Evolutionary conservation across 2,329 filamentous ascomycete species (phyloP), one percentile per base, ranked within the genome.

Genomic region (Scedosporium minutisporum): DNA sequence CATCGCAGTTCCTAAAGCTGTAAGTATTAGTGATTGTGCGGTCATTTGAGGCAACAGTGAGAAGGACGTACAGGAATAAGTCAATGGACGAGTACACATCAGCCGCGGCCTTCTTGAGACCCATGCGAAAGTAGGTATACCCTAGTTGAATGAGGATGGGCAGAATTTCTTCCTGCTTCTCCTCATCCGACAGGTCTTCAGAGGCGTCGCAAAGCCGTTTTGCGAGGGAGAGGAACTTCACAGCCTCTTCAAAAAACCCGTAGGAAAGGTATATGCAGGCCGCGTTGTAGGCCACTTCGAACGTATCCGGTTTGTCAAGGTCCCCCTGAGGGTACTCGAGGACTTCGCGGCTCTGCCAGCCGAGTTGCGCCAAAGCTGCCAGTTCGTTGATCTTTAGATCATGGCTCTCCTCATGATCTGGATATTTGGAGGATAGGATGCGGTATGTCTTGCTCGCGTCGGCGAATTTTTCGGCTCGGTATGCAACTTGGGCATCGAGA

Each of bases 261-360:
- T 84, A 80, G 14, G 88, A 88, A 68, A 95, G 86, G 71, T 84
- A 85, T 21, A 81, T 81, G 71, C 90, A 93, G 7, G 89, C 90
- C 25, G 85, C 82, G 72, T 96, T 96, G 76, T 90, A 96, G 10
- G 89, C 87, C 27, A 88, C 87, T 76, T 95, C 91, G 68, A 95
- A 95, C 33, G 60, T 62, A 33, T 64, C 60, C 23, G 61, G 57
- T n/a, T 62, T 74, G 18, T 80, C 81, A 58, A 78, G 76, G 3
- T 85, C 85, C 59, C 82, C 77, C 9, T 10, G 46, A 6, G 27
- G n/a, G 10, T 18, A 18, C 29, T 10, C 18, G 18, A 38, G n/a
- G 23, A 27, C 10, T 25, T 42, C 18, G 12, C 27, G n/a, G 10
- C 46, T 14, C 38, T 46, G n/a, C 88, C 89, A 93, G 65, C 87